Evolutionary conservation across 2,329 filamentous ascomycete species (phyloP), one percentile per base, ranked within the genome.

Genomic region (Zymoseptoria pseudotritici): DNA sequence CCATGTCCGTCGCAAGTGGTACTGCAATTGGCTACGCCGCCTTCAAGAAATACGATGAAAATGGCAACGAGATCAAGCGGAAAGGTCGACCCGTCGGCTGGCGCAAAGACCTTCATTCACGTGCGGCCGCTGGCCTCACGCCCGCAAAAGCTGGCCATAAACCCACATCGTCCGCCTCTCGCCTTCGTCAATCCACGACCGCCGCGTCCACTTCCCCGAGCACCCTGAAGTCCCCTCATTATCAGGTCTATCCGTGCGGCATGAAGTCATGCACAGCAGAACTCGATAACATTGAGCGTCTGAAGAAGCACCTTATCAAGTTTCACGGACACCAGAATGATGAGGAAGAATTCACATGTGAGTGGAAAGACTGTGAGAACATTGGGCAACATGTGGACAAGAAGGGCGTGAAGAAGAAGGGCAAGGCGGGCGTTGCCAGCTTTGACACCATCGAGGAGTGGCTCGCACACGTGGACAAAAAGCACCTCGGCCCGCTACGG

Each of bases 201-300:
- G 50, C 58, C 4, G 19, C n/a, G 4, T 36, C 29, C 17, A 24
- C 54, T 3, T 57, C 36, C 4, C 50, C 57, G 4, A 58, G 60
- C 5, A 50, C 52, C 10, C 24, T 62, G 42, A 60, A 63, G 10
- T 63, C 71, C 49, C 70, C 71, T 0, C 67, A 70, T 29, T 78
- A 76, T 59, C 73, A 75, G 55, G 76, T 82, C 5, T 88, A 79
- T 68, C 76, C 77, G 58, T 88, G 86, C 71, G 70, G 75, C 50
- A 88, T 85, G 85, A 72, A 78, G 56, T 71, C 73, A 1, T 88
- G 86, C 68, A 71, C 72, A 3, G 79, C 82, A 0, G 78, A 85
- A 63, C 73, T 88, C 4, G 85, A 88, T 70, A 87, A 86, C 64
- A 70, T 87, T 13, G 79, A 81, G 8, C 83, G 81, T 0, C 73